phyloP scores from a whole-genome alignment of 768 basidiomycete genomes.

The Pilatotrama ljubarskyi region DNA sequence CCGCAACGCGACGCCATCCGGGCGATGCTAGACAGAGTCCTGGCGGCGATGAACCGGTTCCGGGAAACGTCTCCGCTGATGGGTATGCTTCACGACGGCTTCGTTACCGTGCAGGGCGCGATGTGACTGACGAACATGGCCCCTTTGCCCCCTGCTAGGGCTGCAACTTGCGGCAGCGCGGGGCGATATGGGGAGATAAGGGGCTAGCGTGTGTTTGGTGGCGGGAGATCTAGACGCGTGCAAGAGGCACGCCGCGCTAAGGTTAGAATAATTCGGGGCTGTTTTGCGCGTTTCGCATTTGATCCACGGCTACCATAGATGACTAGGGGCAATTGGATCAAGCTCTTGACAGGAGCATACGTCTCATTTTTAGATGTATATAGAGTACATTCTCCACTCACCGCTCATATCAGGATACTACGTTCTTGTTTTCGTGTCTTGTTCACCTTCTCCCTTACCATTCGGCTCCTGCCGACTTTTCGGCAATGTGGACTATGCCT shows the following conservation, averaged over 20 bases:
- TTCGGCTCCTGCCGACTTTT: too few species aligned
- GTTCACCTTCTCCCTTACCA: too few species aligned
- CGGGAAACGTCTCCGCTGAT: slow-evolving; percentile 23
- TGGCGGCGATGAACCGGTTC: slow-evolving; percentile 24
- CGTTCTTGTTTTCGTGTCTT: too few species aligned
- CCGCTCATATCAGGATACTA: too few species aligned
- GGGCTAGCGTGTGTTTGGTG: neutral
- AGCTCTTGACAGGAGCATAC: neutral
- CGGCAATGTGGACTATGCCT: too few species aligned
- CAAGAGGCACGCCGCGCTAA: neutral
- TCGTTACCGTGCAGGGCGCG: slow-evolving; percentile 18
- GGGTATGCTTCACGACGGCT: slow-evolving; percentile 25
- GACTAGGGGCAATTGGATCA: neutral
- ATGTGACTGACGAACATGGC: slow-evolving; percentile 18
- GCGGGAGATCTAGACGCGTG: too few species aligned
- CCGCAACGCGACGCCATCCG: slow-evolving; percentile 10
- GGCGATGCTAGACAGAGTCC: slow-evolving; percentile 18
- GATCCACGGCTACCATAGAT: neutral
- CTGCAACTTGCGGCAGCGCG: slow-evolving; percentile 9
- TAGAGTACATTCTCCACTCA: too few species aligned
- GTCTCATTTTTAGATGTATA: too few species aligned
- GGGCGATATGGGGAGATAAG: neutral
- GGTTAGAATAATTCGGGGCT: neutral
- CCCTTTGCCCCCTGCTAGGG: neutral
- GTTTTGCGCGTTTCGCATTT: neutral